These are phyloP conservation scores for Piper longum DNA, from an alignment of 164 flowering plant species.

Conservation along the genomic window DNA sequence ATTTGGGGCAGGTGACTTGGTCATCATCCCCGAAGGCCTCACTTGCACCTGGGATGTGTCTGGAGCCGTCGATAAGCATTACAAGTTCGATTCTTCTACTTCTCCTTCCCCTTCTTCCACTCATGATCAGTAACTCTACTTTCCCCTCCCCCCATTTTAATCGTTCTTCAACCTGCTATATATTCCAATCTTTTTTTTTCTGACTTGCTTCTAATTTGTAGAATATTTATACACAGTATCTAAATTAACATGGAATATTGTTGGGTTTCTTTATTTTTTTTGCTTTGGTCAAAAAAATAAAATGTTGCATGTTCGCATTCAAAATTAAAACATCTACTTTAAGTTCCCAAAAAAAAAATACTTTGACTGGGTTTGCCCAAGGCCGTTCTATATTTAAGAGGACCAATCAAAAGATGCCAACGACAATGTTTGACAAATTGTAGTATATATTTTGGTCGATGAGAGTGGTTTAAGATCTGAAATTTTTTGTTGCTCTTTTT, in stretches of 20 bases:
- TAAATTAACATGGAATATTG: neutral
- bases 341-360: no score
- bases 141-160: neutral
- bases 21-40: conserved; percentile 30
- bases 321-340: no score
- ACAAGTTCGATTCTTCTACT: conserved; percentile 45
- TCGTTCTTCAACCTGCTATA: no score
- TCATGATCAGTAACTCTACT: neutral
- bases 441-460: no score
- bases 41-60: conserved; percentile 79
- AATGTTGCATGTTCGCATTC: neutral
- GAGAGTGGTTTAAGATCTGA: no score
- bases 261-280: neutral
- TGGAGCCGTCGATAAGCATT: conserved; percentile 54
- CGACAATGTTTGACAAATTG: no score
- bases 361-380: no score
- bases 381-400: no score
- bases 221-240: neutral
- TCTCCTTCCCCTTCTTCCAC: conserved; percentile 6
- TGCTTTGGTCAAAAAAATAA: neutral
- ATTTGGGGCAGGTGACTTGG: conserved; percentile 72
- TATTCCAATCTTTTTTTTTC: neutral
- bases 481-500: no score
- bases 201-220: neutral
- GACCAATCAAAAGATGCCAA: no score